phyloP scores from a whole-genome alignment of 2,329 filamentous ascomycete genomes.

The Penicillium sp. region DNA sequence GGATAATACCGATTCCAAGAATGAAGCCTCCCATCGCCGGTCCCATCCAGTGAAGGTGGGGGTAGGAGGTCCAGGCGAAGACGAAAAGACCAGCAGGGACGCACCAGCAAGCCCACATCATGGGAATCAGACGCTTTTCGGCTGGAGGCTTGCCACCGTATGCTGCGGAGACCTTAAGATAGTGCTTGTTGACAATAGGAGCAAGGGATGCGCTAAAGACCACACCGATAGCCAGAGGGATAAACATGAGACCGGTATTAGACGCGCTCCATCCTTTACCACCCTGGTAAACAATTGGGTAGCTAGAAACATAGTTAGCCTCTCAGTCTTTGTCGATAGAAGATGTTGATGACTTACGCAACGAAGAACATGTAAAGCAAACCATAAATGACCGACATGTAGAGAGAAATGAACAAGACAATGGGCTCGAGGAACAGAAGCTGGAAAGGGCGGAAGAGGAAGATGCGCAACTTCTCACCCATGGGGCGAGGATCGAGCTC shows the following conservation, averaged over 20 bases:
- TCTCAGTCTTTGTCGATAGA: background rate
- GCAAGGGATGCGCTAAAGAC: constrained; percentile 64
- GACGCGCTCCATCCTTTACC: constrained; percentile 75
- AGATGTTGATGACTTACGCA: constrained; percentile 48
- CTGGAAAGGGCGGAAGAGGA: constrained; percentile 79
- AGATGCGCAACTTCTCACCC: constrained; percentile 66
- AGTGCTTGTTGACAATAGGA: constrained; percentile 77
- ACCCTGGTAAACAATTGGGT: constrained; percentile 66
- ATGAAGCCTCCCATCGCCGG: constrained; percentile 68
- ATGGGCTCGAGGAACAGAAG: constrained; percentile 81
- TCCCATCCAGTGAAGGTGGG: constrained; percentile 65
- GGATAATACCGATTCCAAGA: constrained; percentile 78
- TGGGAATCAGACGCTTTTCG: constrained; percentile 75
- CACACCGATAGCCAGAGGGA: constrained; percentile 75
- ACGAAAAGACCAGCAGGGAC: constrained; percentile 67
- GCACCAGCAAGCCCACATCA: constrained; percentile 75
- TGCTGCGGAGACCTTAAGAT: constrained; percentile 61
- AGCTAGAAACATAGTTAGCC: constrained; percentile 26
- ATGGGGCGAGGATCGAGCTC: constrained; percentile 73
- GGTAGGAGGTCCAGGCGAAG: constrained; percentile 68
- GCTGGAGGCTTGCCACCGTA: constrained; percentile 72
- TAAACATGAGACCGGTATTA: constrained; percentile 81
- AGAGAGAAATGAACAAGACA: constrained; percentile 76
- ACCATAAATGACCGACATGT: constrained; percentile 72
- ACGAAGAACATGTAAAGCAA: constrained; percentile 54